Conservation (phyloP, 352 stramenopile species). For the Phytophthora niederhauseri region DNA sequence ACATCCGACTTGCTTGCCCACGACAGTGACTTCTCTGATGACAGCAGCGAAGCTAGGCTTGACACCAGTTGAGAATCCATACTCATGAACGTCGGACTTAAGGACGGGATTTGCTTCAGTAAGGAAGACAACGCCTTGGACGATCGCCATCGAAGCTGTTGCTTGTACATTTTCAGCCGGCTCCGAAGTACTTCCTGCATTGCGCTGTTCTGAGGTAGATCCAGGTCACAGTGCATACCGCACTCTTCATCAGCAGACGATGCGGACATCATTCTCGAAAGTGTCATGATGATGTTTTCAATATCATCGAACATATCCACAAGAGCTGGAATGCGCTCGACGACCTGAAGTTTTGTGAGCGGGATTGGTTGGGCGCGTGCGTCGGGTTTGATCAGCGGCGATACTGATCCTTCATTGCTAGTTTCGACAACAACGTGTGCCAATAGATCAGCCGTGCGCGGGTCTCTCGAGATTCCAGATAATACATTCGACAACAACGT, state of each 20-base stretch:
- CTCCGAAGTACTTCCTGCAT: constrained; percentile 65
- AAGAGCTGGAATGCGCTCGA: constrained; percentile 77
- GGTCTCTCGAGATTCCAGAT: constrained; percentile 46
- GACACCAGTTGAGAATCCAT: constrained; percentile 69
- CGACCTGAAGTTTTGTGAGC: constrained; percentile 58
- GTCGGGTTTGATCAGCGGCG: constrained; percentile 24
- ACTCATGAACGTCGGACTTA: constrained; percentile 46
- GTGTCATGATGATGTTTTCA: constrained; percentile 52
- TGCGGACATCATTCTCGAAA: constrained; percentile 58
- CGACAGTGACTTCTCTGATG: constrained; percentile 56
- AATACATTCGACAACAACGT: constrained; percentile 41
- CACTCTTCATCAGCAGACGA: constrained; percentile 34
- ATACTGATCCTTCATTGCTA: constrained; percentile 11
- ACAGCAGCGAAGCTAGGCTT: constrained; percentile 59
- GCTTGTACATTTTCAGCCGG: constrained; percentile 72
- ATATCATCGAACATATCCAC: constrained; percentile 82
- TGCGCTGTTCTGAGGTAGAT: constrained; percentile 66
- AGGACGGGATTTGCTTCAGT: constrained; percentile 69
- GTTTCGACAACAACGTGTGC: constrained; percentile 33
- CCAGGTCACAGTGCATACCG: constrained; percentile 46
- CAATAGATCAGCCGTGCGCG: constrained; percentile 45
- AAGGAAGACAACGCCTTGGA: constrained; percentile 75
- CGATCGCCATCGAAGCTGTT: constrained; percentile 82
- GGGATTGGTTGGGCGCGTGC: constrained; percentile 37
- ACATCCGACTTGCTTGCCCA: constrained; percentile 29